These are phyloP conservation scores for Prototheca cutis DNA, from an alignment of 163 green algal genomes.

Conservation along the genomic window DNA sequence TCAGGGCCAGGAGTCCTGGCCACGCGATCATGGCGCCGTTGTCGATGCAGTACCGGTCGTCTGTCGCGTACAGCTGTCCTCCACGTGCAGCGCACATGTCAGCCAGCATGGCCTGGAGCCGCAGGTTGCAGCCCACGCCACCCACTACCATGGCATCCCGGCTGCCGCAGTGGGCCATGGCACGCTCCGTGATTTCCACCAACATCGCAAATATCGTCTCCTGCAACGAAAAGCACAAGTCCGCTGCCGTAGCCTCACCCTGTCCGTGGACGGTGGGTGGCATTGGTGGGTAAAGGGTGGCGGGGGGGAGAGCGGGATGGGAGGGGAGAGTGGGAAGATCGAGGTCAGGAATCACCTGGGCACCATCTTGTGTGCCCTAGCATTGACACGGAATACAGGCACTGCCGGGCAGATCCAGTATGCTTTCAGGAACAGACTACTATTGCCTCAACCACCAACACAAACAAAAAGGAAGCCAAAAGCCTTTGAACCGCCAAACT, in stretches of 20 bases:
- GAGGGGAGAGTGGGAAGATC: not conserved
- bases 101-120: slow-evolving; percentile 66
- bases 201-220: slow-evolving; percentile 87
- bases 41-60: slow-evolving; percentile 92
- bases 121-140: slow-evolving; percentile 83
- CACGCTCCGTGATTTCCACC: slow-evolving; percentile 87
- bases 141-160: slow-evolving; percentile 82
- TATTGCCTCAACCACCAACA: too few species aligned
- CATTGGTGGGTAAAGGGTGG: not conserved
- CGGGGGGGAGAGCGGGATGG: not conserved
- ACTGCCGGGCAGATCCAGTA: too few species aligned
- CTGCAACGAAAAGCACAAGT: slow-evolving; percentile 85
- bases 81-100: slow-evolving; percentile 56
- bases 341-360: too few species aligned
- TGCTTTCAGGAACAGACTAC: too few species aligned
- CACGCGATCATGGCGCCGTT: slow-evolving; percentile 95
- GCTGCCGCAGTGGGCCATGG: slow-evolving; percentile 77
- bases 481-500: too few species aligned
- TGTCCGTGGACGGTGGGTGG: not conserved
- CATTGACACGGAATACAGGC: too few species aligned
- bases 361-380: too few species aligned
- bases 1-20: slow-evolving; percentile 69
- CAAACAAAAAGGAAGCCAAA: too few species aligned
- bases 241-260: slow-evolving; percentile 54
- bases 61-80: slow-evolving; percentile 69